Evolutionary conservation across 2,329 filamentous ascomycete genomes (phyloP).

Genomic region (Monascus ruber): DNA sequence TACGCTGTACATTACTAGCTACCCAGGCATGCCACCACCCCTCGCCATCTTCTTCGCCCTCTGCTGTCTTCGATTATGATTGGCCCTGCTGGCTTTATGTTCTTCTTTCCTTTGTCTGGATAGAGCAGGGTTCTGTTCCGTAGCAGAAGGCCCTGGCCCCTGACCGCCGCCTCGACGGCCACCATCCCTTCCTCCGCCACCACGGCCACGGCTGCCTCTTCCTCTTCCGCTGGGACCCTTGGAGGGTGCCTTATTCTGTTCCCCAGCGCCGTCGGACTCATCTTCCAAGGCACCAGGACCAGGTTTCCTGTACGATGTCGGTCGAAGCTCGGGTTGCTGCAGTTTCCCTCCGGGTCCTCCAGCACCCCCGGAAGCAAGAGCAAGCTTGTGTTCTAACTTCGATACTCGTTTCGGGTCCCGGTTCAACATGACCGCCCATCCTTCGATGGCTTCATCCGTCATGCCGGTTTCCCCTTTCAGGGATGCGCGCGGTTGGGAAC

Average conservation of each 20-base stretch:
- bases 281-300: slow-evolving; percentile 25
- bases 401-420: slow-evolving; percentile 59
- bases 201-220: slow-evolving; percentile 5
- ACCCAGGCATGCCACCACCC: slow-evolving; percentile 35
- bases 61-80: slow-evolving; percentile 72
- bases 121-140: slow-evolving; percentile 55
- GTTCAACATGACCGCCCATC: slow-evolving; percentile 78
- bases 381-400: slow-evolving; percentile 59
- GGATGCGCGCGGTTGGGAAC: slow-evolving; percentile 49
- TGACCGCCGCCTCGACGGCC: slow-evolving; percentile 37
- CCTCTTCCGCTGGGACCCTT: slow-evolving; percentile 19
- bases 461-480: slow-evolving; percentile 69
- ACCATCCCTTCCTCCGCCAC: slow-evolving; percentile 38
- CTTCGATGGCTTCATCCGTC: slow-evolving; percentile 89
- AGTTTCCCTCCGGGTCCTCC: slow-evolving; percentile 7
- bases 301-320: slow-evolving; percentile 51
- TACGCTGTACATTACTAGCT: background rate
- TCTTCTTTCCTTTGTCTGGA: slow-evolving; percentile 69
- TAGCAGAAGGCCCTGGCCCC: slow-evolving; percentile 49
- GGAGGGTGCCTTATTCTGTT: slow-evolving; percentile 15
- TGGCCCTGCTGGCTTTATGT: slow-evolving; percentile 68
- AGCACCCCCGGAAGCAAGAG: slow-evolving; percentile 48
- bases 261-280: slow-evolving; percentile 20
- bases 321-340: slow-evolving; percentile 51
- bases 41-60: slow-evolving; percentile 51